Evolutionary conservation across 2,329 filamentous ascomycete genomes (phyloP), one percentile per base, ranked within the genome.

Genomic region (Epichloe gansuensis): DNA sequence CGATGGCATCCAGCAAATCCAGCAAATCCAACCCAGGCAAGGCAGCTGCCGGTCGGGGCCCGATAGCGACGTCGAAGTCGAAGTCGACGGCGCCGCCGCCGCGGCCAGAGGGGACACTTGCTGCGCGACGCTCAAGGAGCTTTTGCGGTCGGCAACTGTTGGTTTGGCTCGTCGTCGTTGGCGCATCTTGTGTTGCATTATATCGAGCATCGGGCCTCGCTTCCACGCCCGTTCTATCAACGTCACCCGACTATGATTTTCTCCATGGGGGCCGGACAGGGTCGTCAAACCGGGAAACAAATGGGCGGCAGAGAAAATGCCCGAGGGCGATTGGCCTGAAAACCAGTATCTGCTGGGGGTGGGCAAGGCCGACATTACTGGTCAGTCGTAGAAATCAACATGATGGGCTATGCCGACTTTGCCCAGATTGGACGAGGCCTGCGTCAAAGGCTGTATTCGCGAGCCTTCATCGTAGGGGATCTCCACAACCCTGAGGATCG

Each of bases 391-490:
- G 89, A 95, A 68, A 82, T 95, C 68, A 89, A 88, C 63, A 79
- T 95, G 68, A 93, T 91, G 76, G 91, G 91, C 56, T 95, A 95
- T 70, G 89, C 90, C 31, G 82, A 88, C 65, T 73, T 81, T 13
- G 79, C 78, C 44, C 91, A 96, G 68, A 69, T 86, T n/a, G 91
- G 91, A 46, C 82, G 81, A 5, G 91, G 91, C 28, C 72, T 96
- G 47, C 83, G 89, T 45, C 91, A 96, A 69, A 79, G 91, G 52
- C 74, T 95, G 23, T 91, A 91, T 68, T 88, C 88, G 15, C 83
- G 91, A 52, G 84, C 91, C 34, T 95, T 95, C 68, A 91, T 95
- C 59, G 73, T 95, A 50, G 89, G 85, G 51, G 81, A 86, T 62
- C 69, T 81, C 0, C 70, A 77, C 34, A 77, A 80, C 17, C 76